Evolutionary conservation across 2,329 filamentous ascomycete genomes (phyloP).

Genomic region (Penicillium sp.): DNA sequence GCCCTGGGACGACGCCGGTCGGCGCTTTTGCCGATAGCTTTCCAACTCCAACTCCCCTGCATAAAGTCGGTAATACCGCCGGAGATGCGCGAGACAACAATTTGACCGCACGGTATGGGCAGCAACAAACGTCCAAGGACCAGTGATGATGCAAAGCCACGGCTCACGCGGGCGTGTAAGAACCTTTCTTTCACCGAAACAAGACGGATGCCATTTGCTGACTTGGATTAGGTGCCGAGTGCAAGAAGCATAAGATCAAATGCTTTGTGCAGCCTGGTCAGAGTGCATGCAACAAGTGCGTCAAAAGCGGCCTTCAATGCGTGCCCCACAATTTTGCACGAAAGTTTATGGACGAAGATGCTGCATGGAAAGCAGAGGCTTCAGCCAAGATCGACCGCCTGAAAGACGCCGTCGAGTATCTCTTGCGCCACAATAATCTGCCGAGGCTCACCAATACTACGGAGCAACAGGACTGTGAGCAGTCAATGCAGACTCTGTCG

Average conservation of each 20-base stretch:
- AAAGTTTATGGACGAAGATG: slow-evolving; percentile 19
- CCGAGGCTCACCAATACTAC: background rate
- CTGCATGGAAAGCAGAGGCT: slow-evolving; percentile 17
- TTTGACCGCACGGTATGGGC: background rate
- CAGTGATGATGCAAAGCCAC: background rate
- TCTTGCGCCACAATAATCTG: slow-evolving; percentile 11
- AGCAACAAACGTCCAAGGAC: background rate
- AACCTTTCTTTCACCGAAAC: background rate
- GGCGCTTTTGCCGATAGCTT: background rate
- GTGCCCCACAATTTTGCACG: slow-evolving; percentile 19
- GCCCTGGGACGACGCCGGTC: background rate
- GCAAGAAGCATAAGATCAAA: slow-evolving; percentile 20
- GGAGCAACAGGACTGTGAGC: background rate
- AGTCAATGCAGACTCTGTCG: background rate
- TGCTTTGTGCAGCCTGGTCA: slow-evolving; percentile 26
- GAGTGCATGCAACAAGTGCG: slow-evolving; percentile 11
- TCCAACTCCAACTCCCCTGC: slow-evolving; percentile 32
- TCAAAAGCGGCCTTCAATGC: slow-evolving; percentile 12
- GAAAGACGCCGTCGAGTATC: slow-evolving; percentile 8
- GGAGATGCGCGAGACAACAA: background rate
- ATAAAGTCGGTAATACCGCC: background rate
- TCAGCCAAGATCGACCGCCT: slow-evolving; percentile 15
- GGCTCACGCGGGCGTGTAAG: background rate
- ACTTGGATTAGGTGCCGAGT: slow-evolving; percentile 14
- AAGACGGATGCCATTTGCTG: background rate